These are phyloP conservation scores for Rubia occidens DNA, from an alignment of 305 asterid genomes.

Conservation along the genomic window DNA sequence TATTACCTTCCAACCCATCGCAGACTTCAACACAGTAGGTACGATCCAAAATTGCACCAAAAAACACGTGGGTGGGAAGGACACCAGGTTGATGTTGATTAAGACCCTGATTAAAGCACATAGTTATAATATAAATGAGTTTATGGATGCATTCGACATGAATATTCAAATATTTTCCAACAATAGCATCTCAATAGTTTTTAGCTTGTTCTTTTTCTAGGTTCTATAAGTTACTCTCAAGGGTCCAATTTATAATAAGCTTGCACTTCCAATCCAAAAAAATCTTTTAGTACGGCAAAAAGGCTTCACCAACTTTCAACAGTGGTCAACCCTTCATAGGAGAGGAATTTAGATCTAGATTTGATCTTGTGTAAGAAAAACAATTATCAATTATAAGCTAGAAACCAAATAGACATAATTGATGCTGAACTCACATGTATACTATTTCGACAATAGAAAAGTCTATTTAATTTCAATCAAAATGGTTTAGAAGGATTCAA, in stretches of 20 bases:
- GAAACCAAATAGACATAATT: not conserved
- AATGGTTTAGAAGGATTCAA: not conserved
- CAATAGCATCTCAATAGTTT: not conserved
- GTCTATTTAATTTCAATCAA: not conserved
- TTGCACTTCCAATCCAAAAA: not conserved
- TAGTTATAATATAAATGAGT: not conserved
- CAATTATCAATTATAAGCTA: not conserved
- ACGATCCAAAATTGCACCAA: too few species aligned
- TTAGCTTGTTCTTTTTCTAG: not conserved
- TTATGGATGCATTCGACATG: not conserved
- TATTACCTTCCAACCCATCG: too few species aligned
- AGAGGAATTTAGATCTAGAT: constrained; percentile 14
- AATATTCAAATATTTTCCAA: not conserved
- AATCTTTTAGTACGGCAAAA: not conserved
- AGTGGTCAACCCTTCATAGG: constrained; percentile 32
- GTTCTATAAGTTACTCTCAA: not conserved
- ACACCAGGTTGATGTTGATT: constrained; percentile 20
- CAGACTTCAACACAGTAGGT: too few species aligned
- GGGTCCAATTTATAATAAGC: not conserved
- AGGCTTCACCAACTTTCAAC: constrained; percentile 16
- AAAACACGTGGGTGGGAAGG: constrained; percentile 9
- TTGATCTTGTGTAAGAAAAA: constrained; percentile 22
- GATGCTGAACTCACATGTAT: not conserved
- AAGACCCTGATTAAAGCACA: constrained; percentile 17
- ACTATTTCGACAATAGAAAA: not conserved